These are phyloP conservation scores for Cyberlindnera japonica DNA, from an alignment of 805 yeast genomes.

Conservation along the genomic window DNA sequence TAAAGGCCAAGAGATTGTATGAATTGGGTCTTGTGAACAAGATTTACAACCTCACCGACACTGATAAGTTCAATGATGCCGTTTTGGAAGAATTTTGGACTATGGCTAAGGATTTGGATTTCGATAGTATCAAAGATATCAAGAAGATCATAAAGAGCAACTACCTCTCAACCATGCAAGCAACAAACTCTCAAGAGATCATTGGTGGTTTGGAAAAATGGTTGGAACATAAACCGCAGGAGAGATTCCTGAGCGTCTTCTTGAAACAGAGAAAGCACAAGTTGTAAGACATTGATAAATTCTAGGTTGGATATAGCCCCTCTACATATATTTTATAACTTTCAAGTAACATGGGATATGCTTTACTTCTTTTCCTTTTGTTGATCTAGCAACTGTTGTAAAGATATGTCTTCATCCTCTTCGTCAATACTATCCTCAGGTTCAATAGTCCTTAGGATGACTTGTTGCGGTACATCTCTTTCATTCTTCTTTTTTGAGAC, in stretches of 20 bases:
- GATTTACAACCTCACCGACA: conserved; percentile 41
- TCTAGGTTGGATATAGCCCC: not conserved
- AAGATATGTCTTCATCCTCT: conserved; percentile 17
- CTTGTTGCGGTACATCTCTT: conserved; percentile 32
- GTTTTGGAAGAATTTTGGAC: conserved; percentile 38
- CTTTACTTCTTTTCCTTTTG: conserved; percentile 3
- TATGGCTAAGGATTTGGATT: conserved; percentile 34
- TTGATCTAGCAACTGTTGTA: conserved; percentile 8
- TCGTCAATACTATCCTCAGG: conserved; percentile 24
- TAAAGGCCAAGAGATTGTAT: conserved; percentile 53
- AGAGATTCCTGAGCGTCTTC: conserved; percentile 54
- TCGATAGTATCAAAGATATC: conserved; percentile 41
- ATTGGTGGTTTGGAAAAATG: conserved; percentile 66
- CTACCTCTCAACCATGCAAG: conserved; percentile 33
- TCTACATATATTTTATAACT: not conserved
- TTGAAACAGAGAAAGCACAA: conserved; percentile 58
- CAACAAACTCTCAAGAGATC: conserved; percentile 62
- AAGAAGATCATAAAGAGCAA: conserved; percentile 36
- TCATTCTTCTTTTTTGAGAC: conserved; percentile 34
- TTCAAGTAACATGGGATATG: too few relatives aligned
- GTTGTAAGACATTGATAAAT: conserved; percentile 37
- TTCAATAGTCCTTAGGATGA: conserved; percentile 31
- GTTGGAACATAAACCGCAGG: conserved; percentile 70
- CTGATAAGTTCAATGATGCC: conserved; percentile 44
- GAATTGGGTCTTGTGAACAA: conserved; percentile 60